A percentile compares a stretch with the other conserved stretches of the same genome.
Evolutionary conservation across 176 grass and related monocot species (phyloP).

Genomic region (Pharus latifolius): DNA sequence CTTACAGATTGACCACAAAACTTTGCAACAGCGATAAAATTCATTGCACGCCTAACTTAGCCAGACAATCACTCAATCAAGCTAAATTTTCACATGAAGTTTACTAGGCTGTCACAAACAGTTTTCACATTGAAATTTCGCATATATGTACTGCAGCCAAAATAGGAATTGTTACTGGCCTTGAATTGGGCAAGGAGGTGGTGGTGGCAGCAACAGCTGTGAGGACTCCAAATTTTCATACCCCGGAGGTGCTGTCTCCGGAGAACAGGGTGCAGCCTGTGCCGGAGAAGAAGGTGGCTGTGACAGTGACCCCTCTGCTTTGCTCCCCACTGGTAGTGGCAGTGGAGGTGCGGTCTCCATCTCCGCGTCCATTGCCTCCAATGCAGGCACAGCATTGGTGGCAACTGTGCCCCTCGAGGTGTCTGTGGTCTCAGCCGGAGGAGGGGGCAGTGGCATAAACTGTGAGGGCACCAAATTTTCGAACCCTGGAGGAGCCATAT

Average conservation of each 20-base stretch:
- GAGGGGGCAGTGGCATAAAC: background rate
- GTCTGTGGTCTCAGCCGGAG: background rate
- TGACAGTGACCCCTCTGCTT: background rate
- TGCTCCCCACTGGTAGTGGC: background rate
- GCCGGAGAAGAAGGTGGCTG: background rate
- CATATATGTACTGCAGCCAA: background rate
- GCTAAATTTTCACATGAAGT: background rate
- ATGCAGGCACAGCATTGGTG: background rate
- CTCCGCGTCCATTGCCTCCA: background rate
- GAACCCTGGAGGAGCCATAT: conserved; percentile 23
- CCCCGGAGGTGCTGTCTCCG: background rate
- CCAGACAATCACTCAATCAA: background rate
- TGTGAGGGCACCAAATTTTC: conserved; percentile 19
- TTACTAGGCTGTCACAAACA: background rate
- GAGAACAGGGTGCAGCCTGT: conserved; percentile 2
- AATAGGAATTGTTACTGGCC: conserved; percentile 8
- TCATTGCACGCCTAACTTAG: background rate
- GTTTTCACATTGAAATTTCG: background rate
- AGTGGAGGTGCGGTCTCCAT: background rate
- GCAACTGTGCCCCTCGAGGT: background rate
- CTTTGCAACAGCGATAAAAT: background rate
- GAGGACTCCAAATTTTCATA: conserved; percentile 6
- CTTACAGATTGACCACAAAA: background rate
- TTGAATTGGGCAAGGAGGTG: conserved; percentile 5
- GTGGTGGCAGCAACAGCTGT: background rate